A percentile compares a stretch with the other conserved stretches of the same genome.
These are phyloP conservation scores for Wallacemonas rigidus DNA, from an alignment of 208 protist species.

Conservation along the genomic window DNA sequence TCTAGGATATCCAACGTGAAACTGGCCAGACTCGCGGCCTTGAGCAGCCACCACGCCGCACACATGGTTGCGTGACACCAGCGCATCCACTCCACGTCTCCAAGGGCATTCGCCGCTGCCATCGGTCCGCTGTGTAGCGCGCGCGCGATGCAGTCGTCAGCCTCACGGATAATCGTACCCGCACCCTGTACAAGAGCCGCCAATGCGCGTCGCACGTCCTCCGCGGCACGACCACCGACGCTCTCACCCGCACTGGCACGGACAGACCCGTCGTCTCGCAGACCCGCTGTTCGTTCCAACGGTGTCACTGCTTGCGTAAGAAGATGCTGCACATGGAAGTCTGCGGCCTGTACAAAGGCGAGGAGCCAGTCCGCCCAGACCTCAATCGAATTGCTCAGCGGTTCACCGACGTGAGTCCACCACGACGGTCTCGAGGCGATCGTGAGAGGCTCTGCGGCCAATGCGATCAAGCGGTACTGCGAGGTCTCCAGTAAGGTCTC, in stretches of 20 bases:
- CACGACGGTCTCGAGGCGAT: neutral
- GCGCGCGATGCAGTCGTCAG: neutral
- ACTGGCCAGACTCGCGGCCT: neutral
- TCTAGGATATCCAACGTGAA: neutral
- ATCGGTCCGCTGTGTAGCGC: neutral
- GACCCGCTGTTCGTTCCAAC: too few species aligned
- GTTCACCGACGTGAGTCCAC: neutral
- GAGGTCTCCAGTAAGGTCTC: neutral
- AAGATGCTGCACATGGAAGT: neutral
- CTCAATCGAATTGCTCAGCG: neutral
- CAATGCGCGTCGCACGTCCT: neutral
- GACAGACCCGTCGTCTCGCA: too few species aligned
- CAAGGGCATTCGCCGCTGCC: neutral
- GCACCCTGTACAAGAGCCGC: neutral
- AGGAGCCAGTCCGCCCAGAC: neutral
- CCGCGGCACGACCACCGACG: neutral
- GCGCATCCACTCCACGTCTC: neutral
- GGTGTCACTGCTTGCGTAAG: neutral
- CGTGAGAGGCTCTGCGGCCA: neutral
- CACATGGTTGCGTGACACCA: neutral
- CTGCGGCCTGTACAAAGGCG: neutral
- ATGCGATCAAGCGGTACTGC: neutral
- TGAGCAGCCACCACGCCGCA: slow-evolving; percentile 6
- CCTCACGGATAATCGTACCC: neutral
- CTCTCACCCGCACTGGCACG: neutral